These are phyloP conservation scores for Magnaporthales sp. DNA, from an alignment of 2,329 filamentous ascomycete species.

Conservation along the genomic window DNA sequence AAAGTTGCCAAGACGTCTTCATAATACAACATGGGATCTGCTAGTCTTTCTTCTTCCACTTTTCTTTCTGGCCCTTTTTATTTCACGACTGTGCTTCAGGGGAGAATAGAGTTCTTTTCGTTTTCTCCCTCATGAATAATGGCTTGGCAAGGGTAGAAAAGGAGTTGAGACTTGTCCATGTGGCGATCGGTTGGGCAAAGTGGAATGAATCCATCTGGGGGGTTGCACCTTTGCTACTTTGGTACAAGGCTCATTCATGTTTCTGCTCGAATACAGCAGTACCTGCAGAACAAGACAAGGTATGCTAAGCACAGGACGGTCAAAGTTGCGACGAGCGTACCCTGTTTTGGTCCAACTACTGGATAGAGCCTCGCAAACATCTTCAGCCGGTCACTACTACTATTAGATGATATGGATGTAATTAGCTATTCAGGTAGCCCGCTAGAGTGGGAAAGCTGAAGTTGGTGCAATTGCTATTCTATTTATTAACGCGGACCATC, in stretches of 20 bases:
- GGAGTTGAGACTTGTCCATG: neutral
- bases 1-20: neutral
- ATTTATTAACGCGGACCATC: neutral
- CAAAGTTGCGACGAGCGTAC: no score
- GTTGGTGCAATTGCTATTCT: neutral
- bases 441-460: neutral
- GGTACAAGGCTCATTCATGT: neutral
- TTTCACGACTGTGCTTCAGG: neutral
- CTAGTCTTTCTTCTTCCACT: neutral
- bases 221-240: neutral
- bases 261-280: no score
- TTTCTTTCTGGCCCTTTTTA: neutral
- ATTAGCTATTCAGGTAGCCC: neutral
- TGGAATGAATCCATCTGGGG: neutral
- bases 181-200: neutral
- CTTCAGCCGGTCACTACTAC: neutral
- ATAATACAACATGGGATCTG: neutral
- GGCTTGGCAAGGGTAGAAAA: neutral
- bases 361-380: neutral
- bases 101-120: neutral
- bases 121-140: neutral
- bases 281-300: neutral
- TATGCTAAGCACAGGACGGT: no score
- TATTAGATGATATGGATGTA: neutral
- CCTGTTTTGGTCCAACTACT: neutral